Evolutionary conservation across 371 early-diverging fungal genomes (phyloP).

Genomic region (Mortierella sp.): DNA sequence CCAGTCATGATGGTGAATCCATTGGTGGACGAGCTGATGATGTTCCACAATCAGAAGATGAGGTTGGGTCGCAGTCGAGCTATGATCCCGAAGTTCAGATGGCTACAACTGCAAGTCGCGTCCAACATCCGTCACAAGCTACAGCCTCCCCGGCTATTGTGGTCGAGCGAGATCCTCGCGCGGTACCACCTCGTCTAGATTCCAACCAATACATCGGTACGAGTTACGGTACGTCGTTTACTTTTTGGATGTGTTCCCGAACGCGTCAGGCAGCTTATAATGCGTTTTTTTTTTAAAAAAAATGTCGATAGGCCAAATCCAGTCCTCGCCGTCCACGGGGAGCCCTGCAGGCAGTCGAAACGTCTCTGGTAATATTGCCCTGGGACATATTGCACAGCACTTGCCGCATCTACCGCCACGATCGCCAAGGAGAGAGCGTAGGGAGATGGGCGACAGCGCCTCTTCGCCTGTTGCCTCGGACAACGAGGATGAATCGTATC

Average conservation of each 20-base stretch:
- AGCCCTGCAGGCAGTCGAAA: constrained; percentile 27
- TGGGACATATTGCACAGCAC: constrained; percentile 16
- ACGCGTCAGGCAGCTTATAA: too few relatives aligned
- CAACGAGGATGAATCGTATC: constrained; percentile 43
- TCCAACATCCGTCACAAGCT: constrained; percentile 5
- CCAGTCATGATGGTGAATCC: constrained; percentile 1
- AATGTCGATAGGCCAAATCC: constrained; percentile 12
- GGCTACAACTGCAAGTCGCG: constrained; percentile 25
- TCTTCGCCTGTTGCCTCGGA: constrained; percentile 37
- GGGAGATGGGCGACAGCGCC: constrained; percentile 21
- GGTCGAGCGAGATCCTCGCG: constrained; percentile 18
- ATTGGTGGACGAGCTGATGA: background rate
- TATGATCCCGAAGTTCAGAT: constrained; percentile 35
- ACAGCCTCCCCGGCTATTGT: constrained; percentile 10
- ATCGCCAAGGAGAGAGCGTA: constrained; percentile 50
- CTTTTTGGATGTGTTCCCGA: background rate
- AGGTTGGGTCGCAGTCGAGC: constrained; percentile 8
- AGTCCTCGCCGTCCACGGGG: constrained; percentile 6
- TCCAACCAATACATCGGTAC: constrained; percentile 7
- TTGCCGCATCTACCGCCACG: constrained; percentile 45
- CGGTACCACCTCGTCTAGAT: constrained; percentile 2
- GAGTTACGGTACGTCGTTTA: too few relatives aligned
- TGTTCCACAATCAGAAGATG: constrained; percentile 20
- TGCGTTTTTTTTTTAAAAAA: background rate
- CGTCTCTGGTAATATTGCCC: constrained; percentile 23